phyloP scores from a whole-genome alignment of 2,329 filamentous ascomycete genomes.

The Blastomyces emzantsi region DNA sequence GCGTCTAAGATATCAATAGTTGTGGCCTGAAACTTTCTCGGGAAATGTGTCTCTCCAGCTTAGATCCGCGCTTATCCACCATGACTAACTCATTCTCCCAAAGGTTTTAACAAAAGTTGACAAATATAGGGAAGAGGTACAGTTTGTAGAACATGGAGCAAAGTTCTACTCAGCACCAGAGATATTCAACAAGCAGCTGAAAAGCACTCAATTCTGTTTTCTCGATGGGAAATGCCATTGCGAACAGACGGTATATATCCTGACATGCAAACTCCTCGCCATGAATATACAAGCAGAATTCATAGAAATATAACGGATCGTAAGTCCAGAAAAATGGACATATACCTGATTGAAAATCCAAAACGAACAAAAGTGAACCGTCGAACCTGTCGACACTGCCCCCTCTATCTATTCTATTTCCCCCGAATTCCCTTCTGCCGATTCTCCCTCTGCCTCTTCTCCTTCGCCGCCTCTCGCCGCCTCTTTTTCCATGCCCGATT shows the following conservation, averaged over 20 bases:
- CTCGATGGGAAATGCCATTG: neutral
- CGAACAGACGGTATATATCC: neutral
- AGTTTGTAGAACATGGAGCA: neutral
- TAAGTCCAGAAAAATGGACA: neutral
- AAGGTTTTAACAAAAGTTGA: neutral
- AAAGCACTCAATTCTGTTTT: neutral
- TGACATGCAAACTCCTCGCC: neutral
- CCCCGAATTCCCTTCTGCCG: constrained; percentile 37
- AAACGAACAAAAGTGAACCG: neutral
- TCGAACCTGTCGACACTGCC: neutral
- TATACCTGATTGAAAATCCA: neutral
- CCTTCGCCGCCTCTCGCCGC: constrained; percentile 51
- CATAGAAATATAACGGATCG: neutral
- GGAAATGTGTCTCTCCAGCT: no score
- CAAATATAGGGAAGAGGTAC: neutral
- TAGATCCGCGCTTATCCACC: no score
- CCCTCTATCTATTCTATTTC: neutral
- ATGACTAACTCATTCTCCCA: neutral
- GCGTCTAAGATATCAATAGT: no score
- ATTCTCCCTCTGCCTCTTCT: constrained; percentile 52
- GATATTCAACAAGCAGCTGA: neutral
- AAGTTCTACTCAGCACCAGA: neutral
- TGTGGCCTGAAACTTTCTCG: no score
- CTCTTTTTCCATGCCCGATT: constrained; percentile 47
- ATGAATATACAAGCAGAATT: neutral